These are phyloP conservation scores for Thymus quinquecostatus DNA, from an alignment of 257 asterid species.

Conservation along the genomic window DNA sequence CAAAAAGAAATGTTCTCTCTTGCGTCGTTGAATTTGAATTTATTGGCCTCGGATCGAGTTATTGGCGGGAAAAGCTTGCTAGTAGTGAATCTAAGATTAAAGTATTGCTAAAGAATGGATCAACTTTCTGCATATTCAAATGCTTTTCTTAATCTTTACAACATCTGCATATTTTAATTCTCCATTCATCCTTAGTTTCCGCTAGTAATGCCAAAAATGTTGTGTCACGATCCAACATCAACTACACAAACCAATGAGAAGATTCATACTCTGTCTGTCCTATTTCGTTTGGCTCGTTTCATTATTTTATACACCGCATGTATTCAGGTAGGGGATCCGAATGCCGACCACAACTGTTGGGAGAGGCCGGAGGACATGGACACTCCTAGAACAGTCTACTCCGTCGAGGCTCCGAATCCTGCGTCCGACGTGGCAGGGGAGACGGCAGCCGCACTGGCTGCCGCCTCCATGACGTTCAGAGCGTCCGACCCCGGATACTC, in stretches of 20 bases:
- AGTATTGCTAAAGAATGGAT: neutral
- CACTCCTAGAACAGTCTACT: constrained; percentile 82
- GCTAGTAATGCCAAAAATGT: neutral
- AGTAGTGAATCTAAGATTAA: neutral
- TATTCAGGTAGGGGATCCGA: constrained; percentile 89
- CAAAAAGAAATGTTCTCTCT: too few relatives aligned
- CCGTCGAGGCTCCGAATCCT: constrained; percentile 92
- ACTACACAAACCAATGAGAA: constrained; percentile 4
- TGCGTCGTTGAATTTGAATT: neutral
- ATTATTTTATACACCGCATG: too few relatives aligned
- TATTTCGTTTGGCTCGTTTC: too few relatives aligned
- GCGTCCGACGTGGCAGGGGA: constrained; percentile 98
- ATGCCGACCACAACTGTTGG: constrained; percentile 88
- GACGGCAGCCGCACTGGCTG: constrained; percentile 98
- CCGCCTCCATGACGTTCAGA: constrained; percentile 80
- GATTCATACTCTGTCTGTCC: neutral
- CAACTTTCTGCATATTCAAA: too few relatives aligned
- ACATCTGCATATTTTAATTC: neutral
- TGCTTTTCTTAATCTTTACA: too few relatives aligned
- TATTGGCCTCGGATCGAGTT: neutral
- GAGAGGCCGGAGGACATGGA: constrained; percentile 99
- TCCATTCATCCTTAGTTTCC: neutral
- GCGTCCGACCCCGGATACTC: constrained; percentile 78
- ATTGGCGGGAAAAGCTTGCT: neutral
- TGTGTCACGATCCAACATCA: constrained; percentile 16